Evolutionary conservation across 2,329 filamentous ascomycete species (phyloP), one percentile per base, ranked within the genome.

Genomic region (Stemphylium beticola): DNA sequence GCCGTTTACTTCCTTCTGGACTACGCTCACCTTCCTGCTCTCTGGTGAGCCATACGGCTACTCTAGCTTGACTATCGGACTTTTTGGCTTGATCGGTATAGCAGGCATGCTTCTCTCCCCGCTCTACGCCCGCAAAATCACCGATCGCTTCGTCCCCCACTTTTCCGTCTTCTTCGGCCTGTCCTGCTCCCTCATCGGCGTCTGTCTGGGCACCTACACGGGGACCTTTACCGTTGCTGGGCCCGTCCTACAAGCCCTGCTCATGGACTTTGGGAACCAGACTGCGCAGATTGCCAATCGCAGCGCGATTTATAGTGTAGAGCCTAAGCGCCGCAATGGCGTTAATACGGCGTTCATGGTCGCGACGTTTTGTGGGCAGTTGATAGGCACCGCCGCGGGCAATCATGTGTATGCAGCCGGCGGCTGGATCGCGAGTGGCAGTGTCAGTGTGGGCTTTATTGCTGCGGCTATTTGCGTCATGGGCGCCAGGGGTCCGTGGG

Each of bases 321-420:
- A 89, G 48, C 86, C 90, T 0, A 87, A 85, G 55, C 87, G 87
- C 0, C 77, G 89, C 4, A 95, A 92, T 74, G 77, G 91, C 3
- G 83, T 93, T 20, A 95, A 95, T 69, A 92, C 90, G 0, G 89
- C 87, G 1, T 95, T 92, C 67, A 95, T 93, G 91, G 82, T 92
- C 0, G 81, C 83, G 7, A 86, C 85, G 0, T 93, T 93, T 66
- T 85, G 83, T 24, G 91, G 91, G 0, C 91, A 95, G 77, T 67
- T 95, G 41, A 87, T 87, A 2, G 90, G 90, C 0, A 83, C 81
- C 2, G 74, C 77, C 9, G 78, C 75, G 0, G 83, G 83, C 0
- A 85, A 83, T 57, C 76, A 79, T 39, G 71, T 87, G 11, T 87
- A 84, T 67, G 82, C 82, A 5, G 57, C 72, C 4, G 80, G 78